Evolutionary conservation across 768 basidiomycete genomes (phyloP).

Genomic region (Agaricus blazei): DNA sequence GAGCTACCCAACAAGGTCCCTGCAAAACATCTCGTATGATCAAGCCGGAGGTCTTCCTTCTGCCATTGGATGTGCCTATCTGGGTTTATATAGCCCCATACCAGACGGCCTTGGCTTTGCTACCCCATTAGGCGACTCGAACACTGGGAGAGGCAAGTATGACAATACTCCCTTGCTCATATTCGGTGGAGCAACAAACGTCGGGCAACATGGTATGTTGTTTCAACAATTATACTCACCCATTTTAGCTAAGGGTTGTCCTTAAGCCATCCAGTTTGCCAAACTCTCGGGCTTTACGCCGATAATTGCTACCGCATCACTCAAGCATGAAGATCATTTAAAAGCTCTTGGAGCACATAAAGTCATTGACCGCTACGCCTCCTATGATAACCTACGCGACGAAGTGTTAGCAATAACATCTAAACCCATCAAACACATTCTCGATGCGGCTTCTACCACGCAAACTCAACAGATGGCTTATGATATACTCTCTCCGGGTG

Average conservation of each 20-base stretch:
- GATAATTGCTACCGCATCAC: slow-evolving; percentile 33
- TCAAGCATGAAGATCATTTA: slow-evolving; percentile 21
- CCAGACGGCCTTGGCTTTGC: slow-evolving; percentile 20
- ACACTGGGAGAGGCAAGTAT: slow-evolving; percentile 22
- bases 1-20: slow-evolving; percentile 23
- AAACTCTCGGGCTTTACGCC: slow-evolving; percentile 33
- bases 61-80: slow-evolving; percentile 30
- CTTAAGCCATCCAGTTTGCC: slow-evolving; percentile 36
- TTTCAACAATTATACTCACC: background rate
- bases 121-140: slow-evolving; percentile 17
- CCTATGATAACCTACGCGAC: background rate
- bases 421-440: slow-evolving; percentile 14
- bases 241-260: slow-evolving; percentile 20
- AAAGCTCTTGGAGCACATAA: slow-evolving; percentile 30
- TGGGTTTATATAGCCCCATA: slow-evolving; percentile 26
- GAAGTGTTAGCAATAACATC: slow-evolving; percentile 7
- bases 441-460: slow-evolving; percentile 24
- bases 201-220: slow-evolving; percentile 21
- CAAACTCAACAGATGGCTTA: slow-evolving; percentile 31
- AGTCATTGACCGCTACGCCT: slow-evolving; percentile 24
- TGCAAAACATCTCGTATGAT: slow-evolving; percentile 29
- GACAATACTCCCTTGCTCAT: slow-evolving; percentile 24
- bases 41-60: slow-evolving; percentile 37
- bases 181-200: slow-evolving; percentile 22
- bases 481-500: slow-evolving; percentile 30